Base-by-base conservation (phyloP, 768 basidiomycete genomes). In the Pleurotus giganteus region DNA sequence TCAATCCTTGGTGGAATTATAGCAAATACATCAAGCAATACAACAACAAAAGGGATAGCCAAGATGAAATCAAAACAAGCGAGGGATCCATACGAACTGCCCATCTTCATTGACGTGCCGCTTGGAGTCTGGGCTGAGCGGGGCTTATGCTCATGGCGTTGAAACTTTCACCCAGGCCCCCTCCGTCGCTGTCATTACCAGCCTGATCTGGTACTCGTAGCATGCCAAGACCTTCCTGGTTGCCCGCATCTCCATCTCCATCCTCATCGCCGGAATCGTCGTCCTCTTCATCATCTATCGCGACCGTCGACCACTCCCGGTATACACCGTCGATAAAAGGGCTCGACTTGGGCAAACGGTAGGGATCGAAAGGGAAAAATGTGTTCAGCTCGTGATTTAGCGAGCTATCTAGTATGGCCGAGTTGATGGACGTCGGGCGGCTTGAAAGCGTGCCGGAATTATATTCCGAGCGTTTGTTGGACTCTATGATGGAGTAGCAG, bases 321-420 rank as follows among this genome's bases (percentile, higher is more conserved):
- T 98, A 99, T 24, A 97, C 81, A 7, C 76, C 77, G 51, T 91
- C 85, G 53, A 99, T 89, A 63, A 86, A 97, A 19, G 70, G 68
- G 27, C 80, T 76, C 32, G 92, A 94, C 55, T 84, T 79, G 0
- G 92, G 89, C 4, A 99, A 83, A 56, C 86, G 89, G 74, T 93
- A 98, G 2, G 97, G 97, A 69, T 99, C 97, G 66, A 99, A 99
- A 0, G 97, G 97, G 76, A 99, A 99, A 75, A 98, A 98, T 9
- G 87, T 85, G 65, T 93, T 94, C 53, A 98, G 77, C 57, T 95
- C 93, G 7, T 81, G 75, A 47, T 81, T 81, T 56, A 76, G 62
- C 45, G 71, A 70, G 47, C 66, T 71, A 6, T 69, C 71, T 15
- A 72, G 60, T 26, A 69, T 58, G 9, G 61, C 63, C 17, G 60